Conservation (phyloP, 306 rosid species). For the Prinsepia uniflora region DNA sequence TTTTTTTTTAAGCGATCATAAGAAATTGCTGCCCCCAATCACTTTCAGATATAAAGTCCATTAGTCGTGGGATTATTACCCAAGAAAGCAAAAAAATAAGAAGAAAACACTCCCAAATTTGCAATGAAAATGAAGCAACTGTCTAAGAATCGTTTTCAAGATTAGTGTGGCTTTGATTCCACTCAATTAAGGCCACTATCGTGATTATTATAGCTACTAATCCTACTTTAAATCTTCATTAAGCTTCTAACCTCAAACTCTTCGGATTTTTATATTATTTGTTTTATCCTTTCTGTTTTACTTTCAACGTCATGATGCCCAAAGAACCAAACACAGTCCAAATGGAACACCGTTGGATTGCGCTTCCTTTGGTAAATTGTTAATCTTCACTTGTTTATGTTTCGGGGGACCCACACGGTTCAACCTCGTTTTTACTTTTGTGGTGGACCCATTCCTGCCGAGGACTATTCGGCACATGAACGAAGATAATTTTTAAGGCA, state of each 20-base stretch:
- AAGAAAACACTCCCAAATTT: background rate
- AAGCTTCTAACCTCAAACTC: conserved; percentile 41
- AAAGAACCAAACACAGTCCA: too few relatives aligned
- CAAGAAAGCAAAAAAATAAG: too few relatives aligned
- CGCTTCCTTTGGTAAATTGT: background rate
- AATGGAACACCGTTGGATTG: too few relatives aligned
- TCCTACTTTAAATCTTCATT: conserved; percentile 18
- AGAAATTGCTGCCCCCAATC: too few relatives aligned
- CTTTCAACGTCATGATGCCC: conserved; percentile 27
- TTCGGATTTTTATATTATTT: conserved; percentile 8
- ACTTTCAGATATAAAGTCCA: background rate
- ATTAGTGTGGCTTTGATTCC: conserved; percentile 30
- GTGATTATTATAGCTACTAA: background rate
- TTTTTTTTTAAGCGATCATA: too few relatives aligned
- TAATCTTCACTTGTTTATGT: background rate
- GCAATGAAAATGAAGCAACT: background rate
- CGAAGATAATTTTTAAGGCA: background rate
- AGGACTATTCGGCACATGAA: background rate
- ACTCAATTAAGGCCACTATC: conserved; percentile 38
- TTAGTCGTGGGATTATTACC: background rate
- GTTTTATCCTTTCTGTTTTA: background rate
- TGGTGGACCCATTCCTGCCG: background rate
- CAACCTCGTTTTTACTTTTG: conserved; percentile 9
- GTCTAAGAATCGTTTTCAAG: conserved; percentile 17
- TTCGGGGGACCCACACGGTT: conserved; percentile 3